Conservation (phyloP, 2,329 filamentous ascomycete genomes). For the Apiospora koreana region DNA sequence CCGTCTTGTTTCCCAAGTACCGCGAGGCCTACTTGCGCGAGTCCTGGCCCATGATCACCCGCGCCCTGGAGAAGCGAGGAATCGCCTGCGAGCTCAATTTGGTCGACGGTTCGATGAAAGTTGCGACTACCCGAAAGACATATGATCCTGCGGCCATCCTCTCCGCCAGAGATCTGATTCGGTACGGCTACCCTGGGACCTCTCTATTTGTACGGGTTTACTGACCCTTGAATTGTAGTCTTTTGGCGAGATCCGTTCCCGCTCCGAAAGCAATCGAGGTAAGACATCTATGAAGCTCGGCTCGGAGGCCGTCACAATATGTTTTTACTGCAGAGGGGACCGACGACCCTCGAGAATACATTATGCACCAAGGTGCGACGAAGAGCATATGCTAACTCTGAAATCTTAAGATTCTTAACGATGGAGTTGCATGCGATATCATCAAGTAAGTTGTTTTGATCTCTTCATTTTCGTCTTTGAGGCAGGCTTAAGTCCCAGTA, state of each 20-base stretch:
- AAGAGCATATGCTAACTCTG: neutral
- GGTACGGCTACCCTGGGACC: neutral
- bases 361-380: neutral
- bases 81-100: conserved; percentile 92
- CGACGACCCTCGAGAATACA: neutral
- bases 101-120: conserved; percentile 94
- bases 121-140: conserved; percentile 89
- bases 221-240: conserved; percentile 49
- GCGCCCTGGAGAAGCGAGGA: conserved; percentile 80
- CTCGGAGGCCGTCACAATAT: neutral
- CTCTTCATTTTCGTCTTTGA: neutral
- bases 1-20: conserved; percentile 63
- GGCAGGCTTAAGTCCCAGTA: neutral
- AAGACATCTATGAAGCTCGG: neutral
- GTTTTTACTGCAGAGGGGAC: neutral
- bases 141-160: conserved; percentile 90
- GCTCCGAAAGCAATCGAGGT: conserved; percentile 85
- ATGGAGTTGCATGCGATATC: conserved; percentile 85
- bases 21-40: conserved; percentile 92
- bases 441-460: conserved; percentile 62
- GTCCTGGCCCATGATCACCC: conserved; percentile 83
- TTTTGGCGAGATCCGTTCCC: conserved; percentile 88
- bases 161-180: conserved; percentile 87
- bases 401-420: conserved; percentile 69
- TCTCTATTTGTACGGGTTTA: neutral